Base-by-base conservation (phyloP, 1,284 basidiomycete species). In the Cryptococcus hybrid region DNA sequence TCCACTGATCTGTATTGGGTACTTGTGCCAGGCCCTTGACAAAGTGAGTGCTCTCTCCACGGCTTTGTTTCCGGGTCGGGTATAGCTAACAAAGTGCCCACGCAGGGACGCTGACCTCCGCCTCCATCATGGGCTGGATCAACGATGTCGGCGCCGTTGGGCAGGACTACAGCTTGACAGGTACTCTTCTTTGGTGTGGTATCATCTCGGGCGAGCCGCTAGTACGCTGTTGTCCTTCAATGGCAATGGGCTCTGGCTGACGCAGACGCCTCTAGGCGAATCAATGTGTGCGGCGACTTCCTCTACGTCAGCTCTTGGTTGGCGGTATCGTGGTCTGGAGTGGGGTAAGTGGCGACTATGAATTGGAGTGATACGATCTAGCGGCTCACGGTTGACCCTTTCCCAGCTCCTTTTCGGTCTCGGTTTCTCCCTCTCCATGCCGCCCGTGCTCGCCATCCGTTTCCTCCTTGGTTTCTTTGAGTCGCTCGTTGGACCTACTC, bases 371-470 rank as follows among this genome's bases (percentile, higher is more conserved):
- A 24, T n/a, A n/a, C 7, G 36, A 11, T 4, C 48, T 47, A 51
- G 9, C 34, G 5, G 47, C 35, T 48, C 7, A 55, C 47, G 18
- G 35, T 5, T 24, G 24, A 24, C 24, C 24, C 24, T 24, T 24
- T 24, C 24, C 24, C 38, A 61, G 49, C 58, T 65, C 1, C 52
- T 91, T 55, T 67, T 91, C 11, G 90, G 89, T 0, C 75, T 92
- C 7, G 69, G 86, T 1, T 91, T 92, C 73, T 86, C 86, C 0
- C 78, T 92, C 18, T 89, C 51, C 40, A 59, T 70, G n/a, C 87
- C 0, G 87, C 89, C 74, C 81, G 87, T 69, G 34, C 64, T 64
- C 30, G 63, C 58, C 9, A 56, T 66, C 30, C 57, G 67, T 7
- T 59, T 68, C 56, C 47, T 69, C 9, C 48, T 71, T 11, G 71